These are phyloP conservation scores for Arabis hirsuta DNA, from an alignment of 345 rosid species.

Conservation along the genomic window DNA sequence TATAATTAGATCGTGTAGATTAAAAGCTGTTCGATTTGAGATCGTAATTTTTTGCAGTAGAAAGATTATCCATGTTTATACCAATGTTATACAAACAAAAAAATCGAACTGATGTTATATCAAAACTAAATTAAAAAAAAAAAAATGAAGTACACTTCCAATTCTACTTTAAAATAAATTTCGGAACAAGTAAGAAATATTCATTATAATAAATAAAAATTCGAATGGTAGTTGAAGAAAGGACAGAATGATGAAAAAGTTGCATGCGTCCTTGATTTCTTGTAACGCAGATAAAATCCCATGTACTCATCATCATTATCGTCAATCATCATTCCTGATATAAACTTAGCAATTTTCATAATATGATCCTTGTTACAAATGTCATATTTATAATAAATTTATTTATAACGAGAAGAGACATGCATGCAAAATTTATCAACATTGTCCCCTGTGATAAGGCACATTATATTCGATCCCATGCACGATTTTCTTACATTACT, in stretches of 20 bases:
- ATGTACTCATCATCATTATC: conserved; percentile 46
- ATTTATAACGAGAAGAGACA: conserved; percentile 29
- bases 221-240: conserved; percentile 44
- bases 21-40: background rate
- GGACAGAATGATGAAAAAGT: conserved; percentile 49
- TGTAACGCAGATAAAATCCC: conserved; percentile 47
- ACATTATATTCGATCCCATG: conserved; percentile 36
- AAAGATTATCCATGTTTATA: conserved; percentile 1
- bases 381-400: conserved; percentile 18
- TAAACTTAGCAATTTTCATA: conserved; percentile 27
- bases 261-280: conserved; percentile 52
- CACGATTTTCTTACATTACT: conserved; percentile 31
- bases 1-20: background rate
- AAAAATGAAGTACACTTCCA: background rate
- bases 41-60: background rate
- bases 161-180: background rate
- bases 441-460: conserved; percentile 42
- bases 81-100: background rate
- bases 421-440: conserved; percentile 37
- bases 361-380: conserved; percentile 37
- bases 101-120: background rate
- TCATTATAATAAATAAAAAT: conserved; percentile 20
- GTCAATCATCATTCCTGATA: conserved; percentile 40
- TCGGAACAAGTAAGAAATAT: conserved; percentile 11
- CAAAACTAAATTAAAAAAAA: background rate